Base-by-base conservation (phyloP, 2,329 filamentous ascomycete genomes). In the Talaromyces atroroseus region DNA sequence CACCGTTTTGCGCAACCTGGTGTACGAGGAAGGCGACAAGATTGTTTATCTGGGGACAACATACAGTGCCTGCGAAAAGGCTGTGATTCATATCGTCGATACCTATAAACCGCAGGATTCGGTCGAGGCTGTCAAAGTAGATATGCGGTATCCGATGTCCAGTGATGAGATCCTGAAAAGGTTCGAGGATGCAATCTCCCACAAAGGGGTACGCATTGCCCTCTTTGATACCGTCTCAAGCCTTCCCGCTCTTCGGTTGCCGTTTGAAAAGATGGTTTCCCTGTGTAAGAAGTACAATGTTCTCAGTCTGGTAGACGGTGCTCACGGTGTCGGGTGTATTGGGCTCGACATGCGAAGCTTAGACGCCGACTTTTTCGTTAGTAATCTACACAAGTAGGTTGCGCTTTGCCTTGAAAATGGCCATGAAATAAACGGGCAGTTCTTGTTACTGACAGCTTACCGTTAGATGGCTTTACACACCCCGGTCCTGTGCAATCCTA, bases 281-380 rank as follows among this genome's bases (percentile, higher is more conserved):
- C 77, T 82, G 1, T 96, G 91, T 69, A 80, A 78, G 47, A 80
- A 86, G 57, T 76, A 86, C 21, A 83, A 81, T 0, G 76, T 96
- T 1, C 68, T 94, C 52, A 91, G 87, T 63, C 76, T 90, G 20
- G 77, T 96, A 38, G 92, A 97, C 68, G 92, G 83, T 16, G 92
- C 92, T 0, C 92, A 97, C 71, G 87, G 87, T 0, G 75, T 95
- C 21, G 92, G 92, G 2, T 87, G 94, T 71, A 79, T 96, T 6
- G 77, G 81, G 1, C 70, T 96, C 7, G 83, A 95, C 68, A 74
- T 96, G 16, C 61, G 67, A 0, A 69, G 72, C 3, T 74, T 91
- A 2, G 82, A 92, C 60, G 85, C 90, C 0, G 92, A 96, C 70
- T 96, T 95, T 74, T 89, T 95, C 66, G 81, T 92, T 14, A 87